Percentiles rank a stretch among this genome's conserved stretches.
phyloP scores from a whole-genome alignment of 208 protist species.

The Tritrichomonas musculus region DNA sequence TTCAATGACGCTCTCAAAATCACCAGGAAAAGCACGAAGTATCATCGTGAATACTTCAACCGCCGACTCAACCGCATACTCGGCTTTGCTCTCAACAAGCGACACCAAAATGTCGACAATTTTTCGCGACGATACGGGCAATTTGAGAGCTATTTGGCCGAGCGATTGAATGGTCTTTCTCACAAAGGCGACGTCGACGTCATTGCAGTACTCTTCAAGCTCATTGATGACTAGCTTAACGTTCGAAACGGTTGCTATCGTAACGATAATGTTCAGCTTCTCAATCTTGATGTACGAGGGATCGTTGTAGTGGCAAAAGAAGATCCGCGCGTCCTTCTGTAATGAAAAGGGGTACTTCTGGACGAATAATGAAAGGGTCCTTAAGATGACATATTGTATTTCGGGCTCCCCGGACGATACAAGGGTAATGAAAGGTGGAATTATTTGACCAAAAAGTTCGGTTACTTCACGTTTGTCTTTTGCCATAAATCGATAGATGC shows the following conservation, averaged over 20 bases:
- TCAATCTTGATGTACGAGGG: slow-evolving; percentile 94
- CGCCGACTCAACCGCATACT: slow-evolving; percentile 84
- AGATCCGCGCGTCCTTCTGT: slow-evolving; percentile 61
- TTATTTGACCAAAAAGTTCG: slow-evolving; percentile 70
- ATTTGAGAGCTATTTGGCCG: slow-evolving; percentile 88
- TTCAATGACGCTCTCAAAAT: slow-evolving; percentile 35
- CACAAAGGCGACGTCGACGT: slow-evolving; percentile 92
- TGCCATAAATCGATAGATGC: slow-evolving; percentile 68
- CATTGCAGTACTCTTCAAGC: slow-evolving; percentile 80
- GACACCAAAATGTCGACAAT: slow-evolving; percentile 77
- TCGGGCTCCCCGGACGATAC: slow-evolving; percentile 73
- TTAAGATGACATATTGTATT: slow-evolving; percentile 92
- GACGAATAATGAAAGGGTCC: slow-evolving; percentile 94
- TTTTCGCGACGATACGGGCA: slow-evolving; percentile 70
- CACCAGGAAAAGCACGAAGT: slow-evolving; percentile 80
- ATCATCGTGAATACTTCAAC: slow-evolving; percentile 88
- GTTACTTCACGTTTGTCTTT: slow-evolving; percentile 52
- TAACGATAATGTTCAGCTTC: slow-evolving; percentile 88
- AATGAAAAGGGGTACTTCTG: slow-evolving; percentile 66
- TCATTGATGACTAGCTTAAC: slow-evolving; percentile 72
- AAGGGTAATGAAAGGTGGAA: slow-evolving; percentile 75
- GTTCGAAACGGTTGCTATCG: slow-evolving; percentile 72
- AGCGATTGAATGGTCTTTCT: slow-evolving; percentile 84
- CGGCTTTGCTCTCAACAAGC: slow-evolving; percentile 72
- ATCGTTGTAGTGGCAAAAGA: slow-evolving; percentile 94